phyloP scores from a whole-genome alignment of 495 filamentous ascomycete genomes.

The Xylaria castorea region DNA sequence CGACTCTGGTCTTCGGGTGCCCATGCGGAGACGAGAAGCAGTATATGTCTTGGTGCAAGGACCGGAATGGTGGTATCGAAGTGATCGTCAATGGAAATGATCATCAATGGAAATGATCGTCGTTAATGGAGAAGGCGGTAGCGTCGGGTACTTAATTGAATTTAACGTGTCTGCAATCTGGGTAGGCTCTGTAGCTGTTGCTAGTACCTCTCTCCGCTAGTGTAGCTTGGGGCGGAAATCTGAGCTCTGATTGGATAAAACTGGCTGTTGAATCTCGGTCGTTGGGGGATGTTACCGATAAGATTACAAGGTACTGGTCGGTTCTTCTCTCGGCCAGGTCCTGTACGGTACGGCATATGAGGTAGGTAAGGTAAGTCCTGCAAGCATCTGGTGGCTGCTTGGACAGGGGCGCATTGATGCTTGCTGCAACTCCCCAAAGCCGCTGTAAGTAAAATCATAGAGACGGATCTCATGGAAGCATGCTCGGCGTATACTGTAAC shows the following conservation, averaged over 20 bases:
- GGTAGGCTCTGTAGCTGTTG: not conserved
- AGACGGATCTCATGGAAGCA: not conserved
- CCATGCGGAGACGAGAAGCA: conserved; percentile 1
- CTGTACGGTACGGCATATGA: too few relatives aligned
- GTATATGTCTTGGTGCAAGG: not conserved
- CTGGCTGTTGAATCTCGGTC: not conserved
- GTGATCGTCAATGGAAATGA: conserved; percentile 2
- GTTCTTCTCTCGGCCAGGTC: not conserved
- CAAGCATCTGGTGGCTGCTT: not conserved
- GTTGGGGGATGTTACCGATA: not conserved
- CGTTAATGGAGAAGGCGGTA: not conserved
- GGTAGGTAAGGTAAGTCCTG: not conserved
- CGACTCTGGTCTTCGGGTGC: not conserved
- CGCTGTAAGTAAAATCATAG: not conserved
- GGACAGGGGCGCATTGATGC: not conserved
- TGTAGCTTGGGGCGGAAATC: not conserved
- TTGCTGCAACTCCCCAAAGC: not conserved
- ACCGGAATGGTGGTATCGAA: not conserved
- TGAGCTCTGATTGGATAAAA: conserved; percentile 5
- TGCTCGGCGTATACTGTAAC: not conserved
- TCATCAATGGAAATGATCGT: too few relatives aligned
- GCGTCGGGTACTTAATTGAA: not conserved
- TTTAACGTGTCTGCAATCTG: not conserved
- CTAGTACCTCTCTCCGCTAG: conserved; percentile 2
- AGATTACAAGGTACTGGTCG: not conserved